Evolutionary conservation across 441 rosid genomes (phyloP).

Genomic region (Eutrema salsugineum): DNA sequence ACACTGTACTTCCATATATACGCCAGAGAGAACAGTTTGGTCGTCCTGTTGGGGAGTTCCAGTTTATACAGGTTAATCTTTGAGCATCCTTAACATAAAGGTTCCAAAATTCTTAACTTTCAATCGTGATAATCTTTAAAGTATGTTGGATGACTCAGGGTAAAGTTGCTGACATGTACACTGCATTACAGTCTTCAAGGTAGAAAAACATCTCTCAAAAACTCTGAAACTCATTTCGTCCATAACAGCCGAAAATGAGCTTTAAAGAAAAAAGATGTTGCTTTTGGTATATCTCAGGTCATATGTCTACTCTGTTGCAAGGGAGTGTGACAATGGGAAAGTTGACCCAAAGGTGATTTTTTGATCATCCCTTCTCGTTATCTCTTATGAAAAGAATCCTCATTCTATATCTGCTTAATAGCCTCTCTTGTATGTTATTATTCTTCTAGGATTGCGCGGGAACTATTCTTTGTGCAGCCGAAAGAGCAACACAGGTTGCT

Average conservation of each 20-base stretch:
- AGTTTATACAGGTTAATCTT: constrained; percentile 76
- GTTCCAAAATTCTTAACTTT: too few species aligned
- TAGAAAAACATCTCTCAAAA: constrained; percentile 24
- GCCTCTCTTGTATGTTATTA: not conserved
- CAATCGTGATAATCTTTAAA: too few species aligned
- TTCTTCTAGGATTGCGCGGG: constrained; percentile 85
- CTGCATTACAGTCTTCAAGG: constrained; percentile 93
- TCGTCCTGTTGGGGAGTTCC: constrained; percentile 86
- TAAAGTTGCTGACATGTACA: constrained; percentile 93
- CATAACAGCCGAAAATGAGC: not conserved
- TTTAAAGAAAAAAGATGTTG: not conserved
- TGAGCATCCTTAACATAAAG: constrained; percentile 2
- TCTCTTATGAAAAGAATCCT: not conserved
- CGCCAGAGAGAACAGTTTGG: constrained; percentile 88
- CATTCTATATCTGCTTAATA: not conserved
- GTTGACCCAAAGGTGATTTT: constrained; percentile 67
- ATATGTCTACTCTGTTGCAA: constrained; percentile 86
- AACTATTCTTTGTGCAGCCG: constrained; percentile 88
- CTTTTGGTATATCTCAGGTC: constrained; percentile 60
- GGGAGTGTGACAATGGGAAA: constrained; percentile 83
- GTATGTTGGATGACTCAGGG: too few species aligned
- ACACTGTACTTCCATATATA: constrained; percentile 87
- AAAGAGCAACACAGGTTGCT: constrained; percentile 94
- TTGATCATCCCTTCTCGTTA: not conserved
- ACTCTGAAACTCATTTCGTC: not conserved